These are phyloP conservation scores for Coemansia sp. DNA, from an alignment of 192 early-diverging fungal species.

Conservation along the genomic window DNA sequence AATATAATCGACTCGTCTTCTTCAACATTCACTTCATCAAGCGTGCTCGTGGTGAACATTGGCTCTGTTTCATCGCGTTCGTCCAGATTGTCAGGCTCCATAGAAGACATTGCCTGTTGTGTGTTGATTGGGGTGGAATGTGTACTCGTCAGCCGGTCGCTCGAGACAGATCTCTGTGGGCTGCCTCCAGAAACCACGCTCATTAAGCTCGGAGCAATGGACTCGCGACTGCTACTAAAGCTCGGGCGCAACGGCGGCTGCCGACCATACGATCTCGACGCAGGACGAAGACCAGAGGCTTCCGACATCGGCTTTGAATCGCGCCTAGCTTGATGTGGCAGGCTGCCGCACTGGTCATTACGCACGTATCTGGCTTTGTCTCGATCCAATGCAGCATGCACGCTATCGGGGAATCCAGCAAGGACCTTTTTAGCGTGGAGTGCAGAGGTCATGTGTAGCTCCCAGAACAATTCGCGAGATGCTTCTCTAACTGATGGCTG, in stretches of 20 bases:
- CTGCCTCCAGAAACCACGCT: constrained; percentile 22
- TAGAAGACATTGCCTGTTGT: not conserved
- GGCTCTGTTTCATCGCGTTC: constrained; percentile 20
- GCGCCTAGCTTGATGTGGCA: not conserved
- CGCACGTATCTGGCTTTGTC: constrained; percentile 28
- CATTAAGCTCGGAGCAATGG: constrained; percentile 27
- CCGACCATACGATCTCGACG: constrained; percentile 12
- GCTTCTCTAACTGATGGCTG: constrained; percentile 43
- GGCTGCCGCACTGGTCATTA: not conserved
- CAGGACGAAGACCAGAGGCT: constrained; percentile 12
- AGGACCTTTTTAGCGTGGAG: constrained; percentile 20
- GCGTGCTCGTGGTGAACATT: not conserved
- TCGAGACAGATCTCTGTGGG: constrained; percentile 22
- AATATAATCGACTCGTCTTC: constrained; percentile 12
- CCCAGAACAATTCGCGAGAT: constrained; percentile 50
- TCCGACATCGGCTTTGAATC: constrained; percentile 25
- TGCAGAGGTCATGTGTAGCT: constrained; percentile 27
- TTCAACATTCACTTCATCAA: not conserved
- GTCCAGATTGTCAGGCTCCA: constrained; percentile 11
- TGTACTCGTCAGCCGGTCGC: not conserved
- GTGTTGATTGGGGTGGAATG: constrained; percentile 2
- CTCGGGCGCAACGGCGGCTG: constrained; percentile 22
- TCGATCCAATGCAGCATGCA: constrained; percentile 20
- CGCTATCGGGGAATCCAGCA: constrained; percentile 21
- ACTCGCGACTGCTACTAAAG: constrained; percentile 24